A percentile compares a stretch with the other conserved stretches of the same genome.
phyloP scores from a whole-genome alignment of 306 rosid species.

The Senna siamea region DNA sequence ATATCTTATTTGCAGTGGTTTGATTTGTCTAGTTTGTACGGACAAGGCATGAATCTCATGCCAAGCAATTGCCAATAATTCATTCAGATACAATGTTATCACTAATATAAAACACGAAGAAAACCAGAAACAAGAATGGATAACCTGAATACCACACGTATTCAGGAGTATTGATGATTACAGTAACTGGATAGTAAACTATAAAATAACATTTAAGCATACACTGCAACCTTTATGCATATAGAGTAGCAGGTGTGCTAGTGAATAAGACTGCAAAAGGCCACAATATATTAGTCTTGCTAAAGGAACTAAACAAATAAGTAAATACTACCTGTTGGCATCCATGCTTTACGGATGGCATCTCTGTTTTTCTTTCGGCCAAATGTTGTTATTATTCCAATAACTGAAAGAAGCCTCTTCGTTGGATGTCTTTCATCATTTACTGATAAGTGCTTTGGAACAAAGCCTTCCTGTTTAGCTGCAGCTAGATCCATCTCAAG shows the following conservation, averaged over 20 bases:
- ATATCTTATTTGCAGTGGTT: slow-evolving; percentile 4
- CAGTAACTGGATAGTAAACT: slow-evolving; percentile 24
- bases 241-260: slow-evolving; percentile 9
- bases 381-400: slow-evolving; percentile 72
- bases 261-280: slow-evolving; percentile 13
- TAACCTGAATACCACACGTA: slow-evolving; percentile 3
- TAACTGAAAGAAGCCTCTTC: slow-evolving; percentile 57
- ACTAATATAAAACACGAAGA: slow-evolving; percentile 28
- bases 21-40: not conserved
- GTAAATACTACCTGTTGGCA: slow-evolving; percentile 64
- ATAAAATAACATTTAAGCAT: slow-evolving; percentile 19
- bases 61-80: slow-evolving; percentile 21
- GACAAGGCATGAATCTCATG: slow-evolving; percentile 26
- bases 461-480: slow-evolving; percentile 70
- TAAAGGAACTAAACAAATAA: slow-evolving; percentile 29
- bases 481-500: slow-evolving; percentile 66
- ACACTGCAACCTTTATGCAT: slow-evolving; percentile 12
- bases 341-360: slow-evolving; percentile 80
- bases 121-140: slow-evolving; percentile 16
- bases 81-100: slow-evolving; percentile 29
- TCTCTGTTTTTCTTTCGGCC: slow-evolving; percentile 67
- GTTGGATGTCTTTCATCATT: slow-evolving; percentile 44
- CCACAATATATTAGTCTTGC: slow-evolving; percentile 5
- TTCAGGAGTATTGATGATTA: slow-evolving; percentile 14
- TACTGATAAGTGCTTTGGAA: slow-evolving; percentile 44